Percentiles rank a stretch among this genome's conserved stretches.
Conservation (phyloP, 345 rosid species). For the Hirschfeldia incana region DNA sequence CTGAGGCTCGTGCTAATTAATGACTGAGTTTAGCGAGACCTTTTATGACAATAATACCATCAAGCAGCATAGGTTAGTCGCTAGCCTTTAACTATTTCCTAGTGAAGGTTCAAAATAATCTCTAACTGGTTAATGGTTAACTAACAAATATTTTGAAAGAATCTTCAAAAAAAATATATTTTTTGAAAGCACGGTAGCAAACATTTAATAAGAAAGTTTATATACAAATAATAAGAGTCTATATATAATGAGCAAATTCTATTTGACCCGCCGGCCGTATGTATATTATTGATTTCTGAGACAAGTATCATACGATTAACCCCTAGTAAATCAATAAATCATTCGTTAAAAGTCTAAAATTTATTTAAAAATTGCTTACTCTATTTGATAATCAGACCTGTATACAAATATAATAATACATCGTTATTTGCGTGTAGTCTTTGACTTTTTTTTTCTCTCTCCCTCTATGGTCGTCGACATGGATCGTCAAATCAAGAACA, state of each 20-base stretch:
- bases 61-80: not conserved
- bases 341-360: not conserved
- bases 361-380: not conserved
- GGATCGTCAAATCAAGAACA: constrained; percentile 23
- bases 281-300: not conserved
- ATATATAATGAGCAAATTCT: not conserved
- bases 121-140: not conserved
- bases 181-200: not conserved
- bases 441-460: not conserved
- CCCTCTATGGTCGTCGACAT: constrained; percentile 8
- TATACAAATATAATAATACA: not conserved
- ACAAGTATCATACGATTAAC: not conserved
- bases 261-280: not conserved
- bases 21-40: constrained; percentile 33
- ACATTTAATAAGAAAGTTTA: not conserved
- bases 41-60: not conserved
- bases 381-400: not conserved
- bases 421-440: constrained; percentile 6
- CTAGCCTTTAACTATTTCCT: too few species aligned
- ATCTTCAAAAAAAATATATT: too few species aligned
- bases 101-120: too few species aligned
- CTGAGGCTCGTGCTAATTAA: constrained; percentile 35
- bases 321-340: not conserved
- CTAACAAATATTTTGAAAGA: not conserved
- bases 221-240: not conserved